Evolutionary conservation across 2,329 filamentous ascomycete genomes (phyloP).

Genomic region (Alternaria gaisen): DNA sequence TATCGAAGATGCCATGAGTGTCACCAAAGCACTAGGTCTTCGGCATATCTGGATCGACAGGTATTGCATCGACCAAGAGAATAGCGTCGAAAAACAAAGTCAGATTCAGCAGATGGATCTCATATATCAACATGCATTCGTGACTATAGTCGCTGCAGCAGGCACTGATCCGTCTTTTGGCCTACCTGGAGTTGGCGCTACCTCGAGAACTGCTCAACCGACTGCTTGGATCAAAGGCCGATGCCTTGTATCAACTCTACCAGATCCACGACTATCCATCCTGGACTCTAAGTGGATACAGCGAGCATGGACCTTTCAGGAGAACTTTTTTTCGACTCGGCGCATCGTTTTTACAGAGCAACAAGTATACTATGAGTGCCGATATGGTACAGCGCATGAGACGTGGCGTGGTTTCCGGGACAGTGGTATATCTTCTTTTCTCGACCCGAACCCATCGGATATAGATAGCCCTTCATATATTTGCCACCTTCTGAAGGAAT

Average conservation of each 20-base stretch:
- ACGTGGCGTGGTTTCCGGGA: neutral
- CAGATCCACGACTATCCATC: neutral
- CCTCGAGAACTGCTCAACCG: neutral
- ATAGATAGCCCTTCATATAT: no score
- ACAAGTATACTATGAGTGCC: neutral
- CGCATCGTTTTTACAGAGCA: neutral
- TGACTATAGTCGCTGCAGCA: neutral
- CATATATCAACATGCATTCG: neutral
- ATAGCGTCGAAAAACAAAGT: neutral
- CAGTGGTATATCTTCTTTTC: no score
- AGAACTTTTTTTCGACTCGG: neutral
- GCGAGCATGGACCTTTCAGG: neutral
- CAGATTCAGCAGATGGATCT: neutral
- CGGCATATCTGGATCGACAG: neutral
- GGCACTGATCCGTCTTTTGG: neutral
- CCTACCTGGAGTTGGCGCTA: neutral
- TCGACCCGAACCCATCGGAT: no score
- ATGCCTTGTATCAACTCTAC: neutral
- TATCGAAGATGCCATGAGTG: neutral
- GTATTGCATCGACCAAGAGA: neutral
- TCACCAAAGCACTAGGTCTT: neutral
- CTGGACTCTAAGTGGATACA: neutral
- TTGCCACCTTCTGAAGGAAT: no score
- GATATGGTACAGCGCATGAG: neutral
- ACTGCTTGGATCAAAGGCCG: neutral